phyloP scores from a whole-genome alignment of 2,329 filamentous ascomycete genomes.

The Colletotrichum sp. region DNA sequence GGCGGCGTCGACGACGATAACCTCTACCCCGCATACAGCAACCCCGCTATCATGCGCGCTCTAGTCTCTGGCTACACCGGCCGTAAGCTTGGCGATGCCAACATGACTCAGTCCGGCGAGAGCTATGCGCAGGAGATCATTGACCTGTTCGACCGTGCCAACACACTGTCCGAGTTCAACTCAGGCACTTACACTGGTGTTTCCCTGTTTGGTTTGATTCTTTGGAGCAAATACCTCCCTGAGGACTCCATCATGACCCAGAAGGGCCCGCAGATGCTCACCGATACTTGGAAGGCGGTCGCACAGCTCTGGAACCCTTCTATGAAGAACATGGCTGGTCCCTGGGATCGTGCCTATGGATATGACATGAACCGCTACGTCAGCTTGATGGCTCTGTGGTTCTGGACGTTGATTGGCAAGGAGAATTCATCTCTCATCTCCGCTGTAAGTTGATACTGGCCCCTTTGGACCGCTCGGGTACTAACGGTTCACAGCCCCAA shows the following conservation, averaged over 20 bases:
- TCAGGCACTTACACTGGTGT: slow-evolving; percentile 68
- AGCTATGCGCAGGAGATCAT: slow-evolving; percentile 60
- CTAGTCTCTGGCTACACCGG: slow-evolving; percentile 66
- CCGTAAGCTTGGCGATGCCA: slow-evolving; percentile 54
- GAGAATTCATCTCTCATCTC: slow-evolving; percentile 39
- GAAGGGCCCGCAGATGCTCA: slow-evolving; percentile 56
- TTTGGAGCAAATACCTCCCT: slow-evolving; percentile 66
- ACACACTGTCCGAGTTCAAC: slow-evolving; percentile 68
- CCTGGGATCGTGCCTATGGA: slow-evolving; percentile 68
- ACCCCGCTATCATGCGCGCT: slow-evolving; percentile 67
- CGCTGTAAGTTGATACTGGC: slow-evolving; percentile 35
- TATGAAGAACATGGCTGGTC: slow-evolving; percentile 66
- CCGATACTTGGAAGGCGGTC: slow-evolving; percentile 56
- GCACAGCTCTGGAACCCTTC: slow-evolving; percentile 61
- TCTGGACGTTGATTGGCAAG: slow-evolving; percentile 63
- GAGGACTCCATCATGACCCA: slow-evolving; percentile 57
- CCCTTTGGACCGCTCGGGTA: no score
- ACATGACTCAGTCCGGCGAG: slow-evolving; percentile 65
- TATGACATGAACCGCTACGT: slow-evolving; percentile 69
- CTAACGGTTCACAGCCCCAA: slow-evolving; percentile 39
- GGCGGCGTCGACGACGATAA: slow-evolving; percentile 66
- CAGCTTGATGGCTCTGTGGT: slow-evolving; percentile 60
- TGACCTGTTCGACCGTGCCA: slow-evolving; percentile 57
- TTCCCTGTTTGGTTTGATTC: slow-evolving; percentile 60
- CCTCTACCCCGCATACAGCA: slow-evolving; percentile 66